phyloP scores from a whole-genome alignment of 176 grass and related monocot genomes.

The Zoysia pacifica region DNA sequence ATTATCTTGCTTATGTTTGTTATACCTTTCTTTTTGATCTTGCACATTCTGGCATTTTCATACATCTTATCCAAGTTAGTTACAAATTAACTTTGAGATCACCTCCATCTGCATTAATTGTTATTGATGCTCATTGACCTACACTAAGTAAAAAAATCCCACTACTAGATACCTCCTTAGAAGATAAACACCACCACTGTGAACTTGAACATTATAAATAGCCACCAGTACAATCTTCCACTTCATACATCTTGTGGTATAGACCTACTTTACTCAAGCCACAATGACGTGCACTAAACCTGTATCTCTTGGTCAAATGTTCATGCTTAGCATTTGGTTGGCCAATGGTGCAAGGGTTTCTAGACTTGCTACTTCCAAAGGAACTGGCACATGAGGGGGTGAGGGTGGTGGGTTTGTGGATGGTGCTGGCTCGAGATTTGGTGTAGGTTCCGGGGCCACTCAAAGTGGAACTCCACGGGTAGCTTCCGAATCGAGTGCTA shows the following conservation, averaged over 20 bases:
- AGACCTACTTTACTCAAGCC: neutral
- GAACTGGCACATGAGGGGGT: neutral
- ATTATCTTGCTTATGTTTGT: no score
- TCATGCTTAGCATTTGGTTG: neutral
- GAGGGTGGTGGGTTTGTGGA: neutral
- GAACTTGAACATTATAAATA: neutral
- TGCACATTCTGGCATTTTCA: no score
- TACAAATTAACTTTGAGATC: no score
- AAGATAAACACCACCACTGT: no score
- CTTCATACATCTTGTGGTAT: neutral
- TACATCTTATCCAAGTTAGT: no score
- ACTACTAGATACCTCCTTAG: no score
- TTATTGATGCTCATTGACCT: no score
- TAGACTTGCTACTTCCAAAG: neutral
- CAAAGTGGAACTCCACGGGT: neutral
- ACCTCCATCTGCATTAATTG: no score
- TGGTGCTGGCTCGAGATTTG: neutral
- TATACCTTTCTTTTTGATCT: no score
- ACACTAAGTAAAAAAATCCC: no score
- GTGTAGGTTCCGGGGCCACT: neutral
- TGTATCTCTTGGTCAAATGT: neutral
- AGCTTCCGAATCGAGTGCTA: neutral
- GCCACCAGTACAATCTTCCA: neutral
- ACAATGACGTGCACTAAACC: slow-evolving; percentile 5
- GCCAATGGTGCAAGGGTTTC: slow-evolving; percentile 11